phyloP scores from a whole-genome alignment of 768 basidiomycete genomes.

The Boletales sp. region DNA sequence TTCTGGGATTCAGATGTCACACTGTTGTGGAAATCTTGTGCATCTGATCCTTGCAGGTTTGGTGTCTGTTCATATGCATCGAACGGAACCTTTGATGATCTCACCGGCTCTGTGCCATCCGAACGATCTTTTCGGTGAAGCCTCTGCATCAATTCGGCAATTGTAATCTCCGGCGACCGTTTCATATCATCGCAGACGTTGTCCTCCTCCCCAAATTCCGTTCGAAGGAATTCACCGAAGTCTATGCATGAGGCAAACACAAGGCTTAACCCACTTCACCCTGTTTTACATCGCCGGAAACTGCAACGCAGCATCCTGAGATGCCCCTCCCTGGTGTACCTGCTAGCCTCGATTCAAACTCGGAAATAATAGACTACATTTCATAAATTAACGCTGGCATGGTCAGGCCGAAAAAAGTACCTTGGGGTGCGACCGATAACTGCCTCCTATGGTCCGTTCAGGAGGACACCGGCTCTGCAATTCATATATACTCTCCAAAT shows the following conservation, averaged over 20 bases:
- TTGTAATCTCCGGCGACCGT: constrained; percentile 6
- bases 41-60: background rate
- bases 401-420: background rate
- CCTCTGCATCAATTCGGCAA: constrained; percentile 1
- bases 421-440: background rate
- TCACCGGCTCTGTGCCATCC: constrained; percentile 8
- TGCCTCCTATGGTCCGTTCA: background rate
- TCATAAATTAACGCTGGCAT: background rate
- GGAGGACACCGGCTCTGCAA: too few relatives aligned
- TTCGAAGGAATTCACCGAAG: background rate
- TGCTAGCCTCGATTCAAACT: background rate
- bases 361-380: background rate
- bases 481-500: too few relatives aligned
- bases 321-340: background rate
- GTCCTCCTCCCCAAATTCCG: background rate
- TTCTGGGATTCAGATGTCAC: background rate
- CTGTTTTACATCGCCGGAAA: background rate
- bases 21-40: background rate
- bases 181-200: background rate
- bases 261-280: background rate
- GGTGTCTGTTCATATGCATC: background rate
- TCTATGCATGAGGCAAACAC: background rate
- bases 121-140: constrained; percentile 8
- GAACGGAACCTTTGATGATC: background rate
- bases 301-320: background rate